Evolutionary conservation across 441 rosid genomes (phyloP), one percentile per base, ranked within the genome.

Genomic region (Jatropha podagrica): DNA sequence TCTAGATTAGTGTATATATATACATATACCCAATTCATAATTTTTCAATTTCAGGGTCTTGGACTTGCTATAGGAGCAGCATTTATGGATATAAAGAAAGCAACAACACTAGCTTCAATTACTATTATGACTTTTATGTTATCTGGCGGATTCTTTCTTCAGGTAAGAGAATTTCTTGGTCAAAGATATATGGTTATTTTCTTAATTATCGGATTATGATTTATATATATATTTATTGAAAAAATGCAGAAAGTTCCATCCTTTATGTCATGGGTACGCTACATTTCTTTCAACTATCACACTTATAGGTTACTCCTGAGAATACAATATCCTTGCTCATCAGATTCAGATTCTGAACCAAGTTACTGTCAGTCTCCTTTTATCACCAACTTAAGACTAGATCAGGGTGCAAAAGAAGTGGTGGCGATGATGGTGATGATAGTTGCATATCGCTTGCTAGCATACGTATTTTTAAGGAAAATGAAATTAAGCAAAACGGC

Each of bases 381-480:
- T 15, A 41, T 75, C 48, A 38, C 63, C 62, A 74, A 80, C 40
- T 20, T 76, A 56, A 75, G 79, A 63, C 69, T 77, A 18, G 80
- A 79, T 42, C 51, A 70, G 20, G 76, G 81, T 5, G 79, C 37
- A 26, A 59, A 0, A 48, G 85, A 83, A 77, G 83, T 82, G 10
- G 71, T 74, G 17, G 83, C 83, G 3, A 48, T 87, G 78, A 55
- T 78, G 55, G 72, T 74, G 18, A 82, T 87, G 85, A 46, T 85
- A 10, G 14, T 80, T 18, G 87, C 77, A 27, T 85, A 83, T 44
- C 77, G 86, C 64, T 64, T 82, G 1, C 70, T 87, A 18, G 83
- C 90, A 20, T 87, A 85, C 77, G 9, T 77, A 3, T 75, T 83
- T 42, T 75, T 83, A 5, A 77, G 84, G 77, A 83, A 83, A 73